Base-by-base conservation (phyloP, 768 basidiomycete species). In the Serpula lacrymans region DNA sequence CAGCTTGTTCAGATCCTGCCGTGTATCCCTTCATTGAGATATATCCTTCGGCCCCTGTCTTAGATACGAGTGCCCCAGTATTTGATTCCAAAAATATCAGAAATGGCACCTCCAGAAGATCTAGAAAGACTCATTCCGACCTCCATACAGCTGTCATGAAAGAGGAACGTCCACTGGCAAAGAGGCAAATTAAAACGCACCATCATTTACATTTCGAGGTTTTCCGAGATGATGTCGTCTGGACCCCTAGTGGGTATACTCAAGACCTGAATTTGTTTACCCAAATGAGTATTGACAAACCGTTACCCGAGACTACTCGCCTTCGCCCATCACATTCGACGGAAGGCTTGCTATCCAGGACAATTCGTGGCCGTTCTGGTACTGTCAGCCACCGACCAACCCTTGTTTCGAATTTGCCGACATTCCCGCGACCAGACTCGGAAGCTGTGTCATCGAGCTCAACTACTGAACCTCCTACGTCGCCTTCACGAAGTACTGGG, bases 151-250 rank as follows among this genome's bases (percentile, higher is more conserved):
- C 33, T 10, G 46, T 47, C 48, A 25, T 48, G 30, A 25, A 54
- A 47, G 23, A 40, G 13, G 26, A 47, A 33, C 14, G n/a, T 6
- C n/a, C 14, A 7, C 31, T 6, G 14, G 6, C 31, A 32, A 26
- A 29, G 17, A n/a, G n/a, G n/a, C 3, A 20, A 7, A 58, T 62
- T 48, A 69, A 58, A 43, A 60, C 57, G n/a, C 69, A 70, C 34
- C 26, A 38, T n/a, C 55, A 65, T 12, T 58, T 69, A 11, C 67
- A 68, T 34, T 21, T 24, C 2, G 50, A 54, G 20, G 58, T 69
- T 5, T 69, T 67, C 26, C 51, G 50, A 18, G 45, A 53, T 14
- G 56, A 52, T 7, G 26, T 50, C n/a, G 52, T 56, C 9, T 50
- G 50, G 46, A 57, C 62, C 10, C 60, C 63, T 5, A 62, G 57